Evolutionary conservation across 176 grass and related monocot genomes (phyloP).

Genomic region (Thinopyrum elongatum): DNA sequence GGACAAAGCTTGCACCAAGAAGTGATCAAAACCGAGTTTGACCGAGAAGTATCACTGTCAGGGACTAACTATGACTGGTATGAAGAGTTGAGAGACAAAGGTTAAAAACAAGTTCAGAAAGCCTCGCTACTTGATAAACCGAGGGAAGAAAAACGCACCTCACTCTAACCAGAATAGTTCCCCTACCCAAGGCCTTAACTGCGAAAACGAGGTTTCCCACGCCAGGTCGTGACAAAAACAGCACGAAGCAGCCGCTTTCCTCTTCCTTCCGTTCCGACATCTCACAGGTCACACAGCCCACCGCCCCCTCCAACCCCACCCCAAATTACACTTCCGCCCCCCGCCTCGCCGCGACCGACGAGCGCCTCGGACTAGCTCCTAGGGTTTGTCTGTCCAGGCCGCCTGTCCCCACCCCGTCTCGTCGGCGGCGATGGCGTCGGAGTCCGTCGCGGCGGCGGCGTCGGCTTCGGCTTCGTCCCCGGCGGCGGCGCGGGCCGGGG

Average conservation of each 20-base stretch:
- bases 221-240: constrained; percentile 11
- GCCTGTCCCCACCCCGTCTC: not conserved
- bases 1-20: no score
- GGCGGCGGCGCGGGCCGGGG: constrained; percentile 20
- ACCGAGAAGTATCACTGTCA: no score
- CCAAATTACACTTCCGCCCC: constrained; percentile 23
- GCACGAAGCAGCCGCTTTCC: not conserved
- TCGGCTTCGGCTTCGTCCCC: constrained; percentile 7
- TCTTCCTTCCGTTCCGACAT: constrained; percentile 2
- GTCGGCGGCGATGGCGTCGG: constrained; percentile 33
- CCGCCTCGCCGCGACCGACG: constrained; percentile 20
- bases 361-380: not conserved
- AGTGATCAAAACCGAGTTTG: no score
- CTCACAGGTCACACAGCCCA: not conserved
- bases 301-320: constrained; percentile 13
- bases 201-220: not conserved
- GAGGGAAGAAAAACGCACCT: no score
- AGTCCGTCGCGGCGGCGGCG: not conserved
- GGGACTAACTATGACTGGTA: no score
- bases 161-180: no score
- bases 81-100: no score
- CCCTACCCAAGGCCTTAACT: not conserved
- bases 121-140: no score
- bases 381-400: constrained; percentile 8
- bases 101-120: no score